Percentiles rank a stretch among this genome's conserved stretches.
Evolutionary conservation across 2,329 filamentous ascomycete species (phyloP).

Genomic region (Ophiostoma himal-ulmi): DNA sequence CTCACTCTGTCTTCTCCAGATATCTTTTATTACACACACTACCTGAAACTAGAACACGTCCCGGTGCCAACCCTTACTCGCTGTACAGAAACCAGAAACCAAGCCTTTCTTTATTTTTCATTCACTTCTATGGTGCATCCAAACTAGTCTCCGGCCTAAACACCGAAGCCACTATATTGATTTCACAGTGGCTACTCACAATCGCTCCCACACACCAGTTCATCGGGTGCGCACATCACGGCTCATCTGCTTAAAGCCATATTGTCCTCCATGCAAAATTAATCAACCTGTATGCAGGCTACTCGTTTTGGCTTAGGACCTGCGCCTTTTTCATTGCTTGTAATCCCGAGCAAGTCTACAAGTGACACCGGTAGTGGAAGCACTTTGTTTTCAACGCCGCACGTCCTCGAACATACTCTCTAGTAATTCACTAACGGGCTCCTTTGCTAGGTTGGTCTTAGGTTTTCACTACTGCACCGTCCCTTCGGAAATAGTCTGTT

Average conservation of each 20-base stretch:
- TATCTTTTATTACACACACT: not conserved
- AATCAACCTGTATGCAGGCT: not conserved
- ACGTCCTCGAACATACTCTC: not conserved
- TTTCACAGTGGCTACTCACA: too few relatives aligned
- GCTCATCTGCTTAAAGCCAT: too few relatives aligned
- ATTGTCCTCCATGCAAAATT: too few relatives aligned
- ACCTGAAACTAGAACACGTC: not conserved
- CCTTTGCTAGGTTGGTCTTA: not conserved
- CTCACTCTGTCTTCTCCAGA: too few relatives aligned
- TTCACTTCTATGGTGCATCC: not conserved
- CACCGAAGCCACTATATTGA: not conserved
- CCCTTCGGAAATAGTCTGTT: too few relatives aligned
- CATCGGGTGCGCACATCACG: too few relatives aligned
- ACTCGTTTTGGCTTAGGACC: not conserved
- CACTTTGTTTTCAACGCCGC: not conserved
- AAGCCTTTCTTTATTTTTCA: not conserved
- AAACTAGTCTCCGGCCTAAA: not conserved
- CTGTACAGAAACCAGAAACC: not conserved
- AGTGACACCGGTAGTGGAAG: too few relatives aligned
- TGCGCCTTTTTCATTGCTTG: not conserved
- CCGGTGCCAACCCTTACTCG: not conserved
- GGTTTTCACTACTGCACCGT: too few relatives aligned
- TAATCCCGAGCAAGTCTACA: not conserved
- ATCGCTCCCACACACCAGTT: too few relatives aligned
- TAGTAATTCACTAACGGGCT: not conserved